Evolutionary conservation across 345 rosid genomes (phyloP), one percentile per base, ranked within the genome.

Genomic region (Eucalyptus camaldulensis): DNA sequence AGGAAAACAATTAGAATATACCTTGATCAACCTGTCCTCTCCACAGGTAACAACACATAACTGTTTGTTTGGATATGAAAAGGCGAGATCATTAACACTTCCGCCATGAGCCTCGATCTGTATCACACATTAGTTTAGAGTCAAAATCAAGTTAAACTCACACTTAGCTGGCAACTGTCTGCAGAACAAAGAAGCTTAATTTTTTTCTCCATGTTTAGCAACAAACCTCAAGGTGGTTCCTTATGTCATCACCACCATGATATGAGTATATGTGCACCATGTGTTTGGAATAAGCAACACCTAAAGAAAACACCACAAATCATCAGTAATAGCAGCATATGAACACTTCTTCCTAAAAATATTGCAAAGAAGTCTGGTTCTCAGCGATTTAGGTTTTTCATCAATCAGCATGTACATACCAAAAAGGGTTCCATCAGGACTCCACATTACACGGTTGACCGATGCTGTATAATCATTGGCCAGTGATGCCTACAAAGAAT

Each of bases 61-160:
- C 90, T 95, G 96, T 86, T 97, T 96, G 95, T 92, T 94, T 88
- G 97, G 96, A 91, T 92, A 93, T 88, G 96, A 93, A 90, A 97
- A 96, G 15, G 98, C 96, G 49, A 97, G 96, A 93, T 97, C 98
- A 89, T 93, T 95, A 76, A 97, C 99, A 91, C 93, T 95, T 89
- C 99, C 99, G 27, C 33, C 91, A 92, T 97, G 99, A 89, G 99
- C 99, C 47, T 97, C 99, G 88, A 97, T 95, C 99, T 97, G 90
- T 87, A 91, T 56, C 88, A 87, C 56, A 49, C 33, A 72, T 54
- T 43, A 31, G 90, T 33, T 62, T 29, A 80, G 44, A 56, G 67
- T 80, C 43, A 69, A 50, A 86, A 72, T 53, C 22, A 13, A 19
- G 15, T 87, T 56, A n/a, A n/a, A 80, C 16, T n/a, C 45, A 76